Conservation (phyloP, 164 flowering plant species). For the Aristolochia contorta region DNA sequence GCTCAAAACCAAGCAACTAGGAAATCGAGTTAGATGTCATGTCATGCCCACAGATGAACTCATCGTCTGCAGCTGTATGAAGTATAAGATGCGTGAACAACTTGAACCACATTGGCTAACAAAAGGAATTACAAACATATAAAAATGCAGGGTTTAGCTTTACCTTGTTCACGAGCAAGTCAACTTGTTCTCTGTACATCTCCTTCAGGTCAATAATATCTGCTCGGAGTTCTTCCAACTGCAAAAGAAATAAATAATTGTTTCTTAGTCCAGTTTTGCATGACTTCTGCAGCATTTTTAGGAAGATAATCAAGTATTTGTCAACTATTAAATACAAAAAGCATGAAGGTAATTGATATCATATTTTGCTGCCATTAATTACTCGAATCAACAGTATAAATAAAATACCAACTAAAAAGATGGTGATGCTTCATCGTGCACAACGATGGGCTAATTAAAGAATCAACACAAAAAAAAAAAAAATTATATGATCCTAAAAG, state of each 20-base stretch:
- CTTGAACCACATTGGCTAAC: not conserved
- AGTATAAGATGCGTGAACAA: not conserved
- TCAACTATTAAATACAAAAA: no score
- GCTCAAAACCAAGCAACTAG: no score
- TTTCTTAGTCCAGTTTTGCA: not conserved
- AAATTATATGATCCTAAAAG: no score
- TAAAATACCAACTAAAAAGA: no score
- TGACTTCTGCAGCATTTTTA: no score
- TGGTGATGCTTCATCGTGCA: no score
- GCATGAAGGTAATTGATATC: no score
- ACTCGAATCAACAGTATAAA: no score
- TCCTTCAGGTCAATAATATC: conserved; percentile 93
- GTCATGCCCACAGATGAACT: conserved; percentile 29
- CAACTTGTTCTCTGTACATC: conserved; percentile 99
- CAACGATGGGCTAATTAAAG: no score
- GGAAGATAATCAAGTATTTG: no score
- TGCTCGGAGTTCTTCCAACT: conserved; percentile 97
- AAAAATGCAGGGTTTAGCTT: not conserved
- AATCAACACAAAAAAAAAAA: no score
- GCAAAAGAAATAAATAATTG: conserved; percentile 4
- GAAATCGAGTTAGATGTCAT: not conserved
- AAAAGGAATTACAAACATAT: not conserved
- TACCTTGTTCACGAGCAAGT: conserved; percentile 91
- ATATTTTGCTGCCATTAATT: no score
- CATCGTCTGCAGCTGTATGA: conserved; percentile 45